phyloP scores from a whole-genome alignment of 2,329 filamentous ascomycete genomes.

The Harringtonia aguacate region DNA sequence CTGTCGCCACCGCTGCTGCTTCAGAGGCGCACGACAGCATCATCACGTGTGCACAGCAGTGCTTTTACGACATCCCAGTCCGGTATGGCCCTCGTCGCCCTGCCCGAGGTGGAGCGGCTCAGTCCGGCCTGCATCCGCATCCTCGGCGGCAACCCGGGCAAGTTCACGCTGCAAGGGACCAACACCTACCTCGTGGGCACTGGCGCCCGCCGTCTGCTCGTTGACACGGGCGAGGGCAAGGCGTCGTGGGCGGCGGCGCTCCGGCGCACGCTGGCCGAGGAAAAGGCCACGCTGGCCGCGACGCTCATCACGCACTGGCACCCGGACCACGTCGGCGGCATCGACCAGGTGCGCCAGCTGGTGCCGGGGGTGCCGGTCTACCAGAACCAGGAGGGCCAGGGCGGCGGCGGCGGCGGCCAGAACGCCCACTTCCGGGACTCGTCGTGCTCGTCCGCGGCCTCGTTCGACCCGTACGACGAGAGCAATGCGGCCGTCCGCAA shows the following conservation, averaged over 20 bases:
- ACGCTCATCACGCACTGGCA: conserved; percentile 90
- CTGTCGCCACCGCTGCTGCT: too few species aligned
- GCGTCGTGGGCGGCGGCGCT: conserved; percentile 62
- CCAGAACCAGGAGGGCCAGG: conserved; percentile 38
- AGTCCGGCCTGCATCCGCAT: conserved; percentile 73
- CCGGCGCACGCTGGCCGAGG: conserved; percentile 50
- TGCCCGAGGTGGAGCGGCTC: conserved; percentile 68
- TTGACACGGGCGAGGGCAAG: conserved; percentile 83
- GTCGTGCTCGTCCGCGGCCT: too few species aligned
- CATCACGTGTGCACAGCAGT: too few species aligned
- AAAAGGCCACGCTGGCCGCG: conserved; percentile 57
- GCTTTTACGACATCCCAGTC: too few species aligned
- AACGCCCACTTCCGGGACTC: too few species aligned
- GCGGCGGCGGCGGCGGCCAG: neutral
- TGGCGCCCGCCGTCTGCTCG: conserved; percentile 61
- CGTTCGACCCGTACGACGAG: too few species aligned
- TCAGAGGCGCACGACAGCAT: too few species aligned
- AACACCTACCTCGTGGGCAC: conserved; percentile 91
- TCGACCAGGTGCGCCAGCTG: conserved; percentile 53
- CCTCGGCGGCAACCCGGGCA: conserved; percentile 82
- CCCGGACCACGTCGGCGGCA: conserved; percentile 70
- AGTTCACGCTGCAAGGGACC: conserved; percentile 67
- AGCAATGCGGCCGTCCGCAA: too few species aligned
- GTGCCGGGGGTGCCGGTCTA: conserved; percentile 53
- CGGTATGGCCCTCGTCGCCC: conserved; percentile 54